These are phyloP conservation scores for Ophiostoma angusticollis DNA, from an alignment of 2,329 filamentous ascomycete genomes.

Conservation along the genomic window DNA sequence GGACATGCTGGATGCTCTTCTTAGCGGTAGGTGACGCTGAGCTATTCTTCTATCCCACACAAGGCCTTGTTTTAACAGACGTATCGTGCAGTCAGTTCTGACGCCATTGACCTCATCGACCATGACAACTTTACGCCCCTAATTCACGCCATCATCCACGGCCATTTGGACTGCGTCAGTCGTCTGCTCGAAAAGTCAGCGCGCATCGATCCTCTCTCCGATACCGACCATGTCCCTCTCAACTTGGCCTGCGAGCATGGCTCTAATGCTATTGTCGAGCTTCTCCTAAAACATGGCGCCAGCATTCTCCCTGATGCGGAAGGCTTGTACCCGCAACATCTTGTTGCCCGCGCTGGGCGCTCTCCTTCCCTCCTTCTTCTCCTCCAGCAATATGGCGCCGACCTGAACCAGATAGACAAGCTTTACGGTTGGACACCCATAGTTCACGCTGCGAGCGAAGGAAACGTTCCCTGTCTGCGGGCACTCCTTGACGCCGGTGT, in stretches of 20 bases:
- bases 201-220: constrained; percentile 73
- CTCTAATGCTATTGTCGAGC: constrained; percentile 68
- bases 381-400: constrained; percentile 72
- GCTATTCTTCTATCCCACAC: too few relatives aligned
- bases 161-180: constrained; percentile 67
- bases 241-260: constrained; percentile 94
- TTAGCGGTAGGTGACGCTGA: constrained; percentile 38
- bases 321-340: constrained; percentile 90
- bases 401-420: constrained; percentile 87
- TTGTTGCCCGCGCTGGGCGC: constrained; percentile 81
- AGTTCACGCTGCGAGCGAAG: constrained; percentile 92
- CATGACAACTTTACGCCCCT: constrained; percentile 96
- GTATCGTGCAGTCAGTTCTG: constrained; percentile 46
- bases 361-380: constrained; percentile 67
- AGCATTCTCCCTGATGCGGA: constrained; percentile 87
- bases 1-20: constrained; percentile 64
- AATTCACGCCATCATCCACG: constrained; percentile 88
- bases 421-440: constrained; percentile 95
- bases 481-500: constrained; percentile 69
- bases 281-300: constrained; percentile 70
- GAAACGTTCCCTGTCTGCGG: constrained; percentile 77
- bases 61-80: too few relatives aligned
- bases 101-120: constrained; percentile 77
- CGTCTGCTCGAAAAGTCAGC: constrained; percentile 64
- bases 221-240: constrained; percentile 83